These are phyloP conservation scores for Spathaspora sp. DNA, from an alignment of 805 yeast species.

Conservation along the genomic window DNA sequence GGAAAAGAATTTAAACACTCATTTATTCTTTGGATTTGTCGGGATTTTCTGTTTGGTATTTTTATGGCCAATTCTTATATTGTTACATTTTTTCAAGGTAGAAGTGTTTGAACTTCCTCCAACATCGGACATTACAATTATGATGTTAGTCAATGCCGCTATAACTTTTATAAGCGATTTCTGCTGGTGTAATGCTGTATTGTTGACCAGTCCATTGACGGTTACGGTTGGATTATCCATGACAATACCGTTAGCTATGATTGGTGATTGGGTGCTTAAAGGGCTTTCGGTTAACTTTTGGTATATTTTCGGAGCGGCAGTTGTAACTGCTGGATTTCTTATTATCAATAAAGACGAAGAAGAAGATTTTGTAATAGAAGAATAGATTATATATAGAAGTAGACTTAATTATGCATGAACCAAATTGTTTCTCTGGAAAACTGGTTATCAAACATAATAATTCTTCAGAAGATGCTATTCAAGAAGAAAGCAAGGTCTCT, in stretches of 20 bases:
- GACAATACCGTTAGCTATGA: conserved; percentile 92
- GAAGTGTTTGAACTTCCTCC: conserved; percentile 76
- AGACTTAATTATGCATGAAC: background rate
- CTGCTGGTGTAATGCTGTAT: conserved; percentile 94
- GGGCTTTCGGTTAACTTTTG: conserved; percentile 55
- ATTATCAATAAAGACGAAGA: conserved; percentile 78
- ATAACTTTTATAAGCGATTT: conserved; percentile 86
- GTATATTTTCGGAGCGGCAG: conserved; percentile 74
- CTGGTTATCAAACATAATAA: no score
- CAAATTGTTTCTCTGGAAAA: no score
- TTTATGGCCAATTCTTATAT: conserved; percentile 77
- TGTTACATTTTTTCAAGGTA: conserved; percentile 58
- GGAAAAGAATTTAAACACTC: conserved; percentile 78
- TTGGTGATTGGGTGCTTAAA: conserved; percentile 80
- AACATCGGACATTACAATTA: conserved; percentile 42
- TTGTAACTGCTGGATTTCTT: conserved; percentile 80
- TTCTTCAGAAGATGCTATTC: no score
- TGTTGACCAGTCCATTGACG: conserved; percentile 88
- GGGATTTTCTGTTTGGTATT: conserved; percentile 75
- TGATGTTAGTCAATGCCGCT: conserved; percentile 63
- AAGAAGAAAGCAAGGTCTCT: no score
- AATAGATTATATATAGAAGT: background rate
- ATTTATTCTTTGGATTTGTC: conserved; percentile 90
- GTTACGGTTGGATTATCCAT: conserved; percentile 93
- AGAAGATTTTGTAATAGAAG: conserved; percentile 42